Evolutionary conservation across 371 early-diverging fungal species (phyloP), one percentile per base, ranked within the genome.

Genomic region (Basidiobolus meristosporus): DNA sequence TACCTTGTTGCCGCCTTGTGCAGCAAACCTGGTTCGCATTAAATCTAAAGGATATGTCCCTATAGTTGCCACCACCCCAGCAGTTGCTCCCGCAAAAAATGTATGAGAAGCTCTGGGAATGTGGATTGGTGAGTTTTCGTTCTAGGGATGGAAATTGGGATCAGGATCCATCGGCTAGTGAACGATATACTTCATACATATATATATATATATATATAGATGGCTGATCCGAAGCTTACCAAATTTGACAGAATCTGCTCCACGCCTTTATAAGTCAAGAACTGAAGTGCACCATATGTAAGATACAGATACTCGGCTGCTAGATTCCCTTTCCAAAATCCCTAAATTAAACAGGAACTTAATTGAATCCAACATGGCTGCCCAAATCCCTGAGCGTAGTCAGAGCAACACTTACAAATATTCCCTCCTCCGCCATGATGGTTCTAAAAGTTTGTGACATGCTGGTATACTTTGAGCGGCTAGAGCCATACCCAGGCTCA

Each of bases 41-140:
- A 93, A 60, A 62, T 95, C 96, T 40, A 95, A 75, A 9, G 96
- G 93, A 59, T 90, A 95, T 7, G 95, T 87, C 0, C 53, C 46
- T 0, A 73, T 45, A 7, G 95, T 92, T 3, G 91, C 90, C 4
- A 65, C 32, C 17, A 60, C 55, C 7, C 89, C 93, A 0, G 89
- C 77, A 21, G 71, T 35, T 20, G 82, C 85, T 5, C 86, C 82
- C 31, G 64, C 52, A 3, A 73, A 36, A 50, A 75, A 78, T 21
- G 80, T 66, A 38, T 70, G 64, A 0, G 53, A 40, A 0, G 57
- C 47, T 31, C 49, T 45, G 1, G 70, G 62, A 26, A 66, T 22
- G 15, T 34, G 28, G 20, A 20, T 35, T 39, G 10, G 7, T 2
- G 28, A 36, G 10, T 38, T 30, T 53, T 46, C 32, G 46, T 42